phyloP scores from a whole-genome alignment of 805 yeast species.

The Candida odintsovae region DNA sequence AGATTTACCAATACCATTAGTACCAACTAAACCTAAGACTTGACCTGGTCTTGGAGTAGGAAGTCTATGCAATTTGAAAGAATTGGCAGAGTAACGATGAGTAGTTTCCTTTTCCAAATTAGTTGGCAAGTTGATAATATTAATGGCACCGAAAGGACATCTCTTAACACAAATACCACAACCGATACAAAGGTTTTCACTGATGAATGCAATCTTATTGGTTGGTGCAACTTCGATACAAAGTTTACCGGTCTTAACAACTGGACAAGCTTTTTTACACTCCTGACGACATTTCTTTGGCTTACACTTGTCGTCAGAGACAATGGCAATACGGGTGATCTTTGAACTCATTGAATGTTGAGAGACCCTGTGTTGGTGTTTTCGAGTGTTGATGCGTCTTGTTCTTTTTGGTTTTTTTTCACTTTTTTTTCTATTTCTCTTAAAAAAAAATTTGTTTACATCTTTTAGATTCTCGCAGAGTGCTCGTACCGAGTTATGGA shows the following conservation, averaged over 20 bases:
- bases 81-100: slow-evolving; percentile 96
- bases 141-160: slow-evolving; percentile 97
- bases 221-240: slow-evolving; percentile 95
- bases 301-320: slow-evolving; percentile 89
- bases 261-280: slow-evolving; percentile 96
- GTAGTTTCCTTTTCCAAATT: slow-evolving; percentile 89
- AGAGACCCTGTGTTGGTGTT: neutral
- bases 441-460: neutral
- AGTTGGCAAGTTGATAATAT: slow-evolving; percentile 93
- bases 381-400: neutral
- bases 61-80: slow-evolving; percentile 92
- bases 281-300: slow-evolving; percentile 99
- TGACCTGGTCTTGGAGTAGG: slow-evolving; percentile 99
- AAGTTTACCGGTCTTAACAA: slow-evolving; percentile 93
- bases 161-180: slow-evolving; percentile 99
- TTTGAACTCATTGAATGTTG: neutral
- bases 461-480: neutral
- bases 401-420: neutral
- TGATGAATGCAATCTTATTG: slow-evolving; percentile 88
- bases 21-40: slow-evolving; percentile 95
- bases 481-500: neutral
- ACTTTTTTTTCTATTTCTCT: neutral
- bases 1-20: slow-evolving; percentile 98
- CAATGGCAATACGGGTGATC: slow-evolving; percentile 87
- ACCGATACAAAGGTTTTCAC: slow-evolving; percentile 93